Evolutionary conservation across 2,329 filamentous ascomycete genomes (phyloP).

Genomic region (Colletotrichum endophyticum): DNA sequence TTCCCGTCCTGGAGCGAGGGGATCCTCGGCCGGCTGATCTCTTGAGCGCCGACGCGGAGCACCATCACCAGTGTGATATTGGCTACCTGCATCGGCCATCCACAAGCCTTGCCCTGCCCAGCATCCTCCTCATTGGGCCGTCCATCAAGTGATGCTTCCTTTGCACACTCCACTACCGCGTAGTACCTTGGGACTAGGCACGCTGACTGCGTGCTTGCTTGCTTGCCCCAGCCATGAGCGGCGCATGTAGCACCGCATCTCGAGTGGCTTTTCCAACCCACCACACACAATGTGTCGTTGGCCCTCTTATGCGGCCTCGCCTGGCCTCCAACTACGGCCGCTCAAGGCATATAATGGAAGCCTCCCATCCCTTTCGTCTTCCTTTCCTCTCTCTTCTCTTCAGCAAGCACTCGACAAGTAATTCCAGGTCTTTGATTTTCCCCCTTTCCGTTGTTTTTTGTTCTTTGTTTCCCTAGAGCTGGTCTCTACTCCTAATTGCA

Average conservation of each 20-base stretch:
- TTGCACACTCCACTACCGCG: conserved; percentile 6
- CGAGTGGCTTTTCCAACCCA: conserved; percentile 6
- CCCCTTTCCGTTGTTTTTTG: conserved; percentile 40
- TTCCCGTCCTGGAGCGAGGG: conserved; percentile 4
- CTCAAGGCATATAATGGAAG: conserved; percentile 34
- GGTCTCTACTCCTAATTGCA: conserved; percentile 52
- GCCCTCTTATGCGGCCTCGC: conserved; percentile 5
- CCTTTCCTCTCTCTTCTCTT: conserved; percentile 55
- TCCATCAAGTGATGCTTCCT: conserved; percentile 13
- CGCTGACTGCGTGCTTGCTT: conserved; percentile 1
- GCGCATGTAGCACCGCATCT: conserved; percentile 16
- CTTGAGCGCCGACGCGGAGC: conserved; percentile 6
- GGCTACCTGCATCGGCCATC: conserved; percentile 19
- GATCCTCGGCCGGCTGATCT: conserved; percentile 12
- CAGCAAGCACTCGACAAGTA: conserved; percentile 68
- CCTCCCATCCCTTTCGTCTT: conserved; percentile 40
- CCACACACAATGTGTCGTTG: neutral
- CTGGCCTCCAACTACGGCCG: conserved; percentile 11
- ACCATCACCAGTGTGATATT: conserved; percentile 21
- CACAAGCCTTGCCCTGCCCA: conserved; percentile 10
- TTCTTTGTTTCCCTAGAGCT: conserved; percentile 52
- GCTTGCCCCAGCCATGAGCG: conserved; percentile 10
- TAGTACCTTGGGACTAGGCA: neutral
- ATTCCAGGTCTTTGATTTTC: conserved; percentile 59
- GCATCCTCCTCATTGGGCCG: conserved; percentile 14